Evolutionary conservation across 1,139 yeast genomes (phyloP).

Genomic region (Pichia sp.): DNA sequence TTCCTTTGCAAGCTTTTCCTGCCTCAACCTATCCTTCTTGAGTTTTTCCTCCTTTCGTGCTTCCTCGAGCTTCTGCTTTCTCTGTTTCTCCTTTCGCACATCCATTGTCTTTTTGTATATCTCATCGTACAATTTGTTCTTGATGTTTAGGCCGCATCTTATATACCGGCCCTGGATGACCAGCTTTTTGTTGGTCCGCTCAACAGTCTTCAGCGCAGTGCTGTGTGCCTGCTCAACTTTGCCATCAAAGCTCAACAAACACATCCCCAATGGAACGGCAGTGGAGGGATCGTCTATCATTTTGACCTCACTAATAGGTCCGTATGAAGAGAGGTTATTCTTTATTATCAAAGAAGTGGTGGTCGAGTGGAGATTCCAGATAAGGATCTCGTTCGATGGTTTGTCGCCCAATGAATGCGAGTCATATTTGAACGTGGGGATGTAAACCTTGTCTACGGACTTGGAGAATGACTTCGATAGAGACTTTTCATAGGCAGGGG

Average conservation of each 20-base stretch:
- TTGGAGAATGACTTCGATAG: constrained; percentile 23
- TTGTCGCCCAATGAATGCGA: constrained; percentile 71
- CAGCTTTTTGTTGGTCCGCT: constrained; percentile 28
- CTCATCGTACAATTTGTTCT: constrained; percentile 24
- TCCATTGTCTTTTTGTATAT: constrained; percentile 25
- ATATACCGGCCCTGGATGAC: constrained; percentile 26
- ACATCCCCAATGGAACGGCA: constrained; percentile 78
- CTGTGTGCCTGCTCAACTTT: constrained; percentile 50
- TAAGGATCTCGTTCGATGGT: constrained; percentile 66
- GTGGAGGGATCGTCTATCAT: constrained; percentile 67
- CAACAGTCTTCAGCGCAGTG: constrained; percentile 42
- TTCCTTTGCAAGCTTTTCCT: constrained; percentile 8
- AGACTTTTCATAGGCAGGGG: constrained; percentile 16
- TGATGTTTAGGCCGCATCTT: constrained; percentile 28
- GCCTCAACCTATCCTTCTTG: constrained; percentile 11
- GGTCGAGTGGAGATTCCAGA: constrained; percentile 58
- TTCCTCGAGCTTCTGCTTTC: constrained; percentile 20
- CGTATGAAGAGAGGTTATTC: constrained; percentile 58
- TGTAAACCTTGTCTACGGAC: constrained; percentile 38
- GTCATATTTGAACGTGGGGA: constrained; percentile 58
- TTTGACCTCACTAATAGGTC: constrained; percentile 54
- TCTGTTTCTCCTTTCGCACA: constrained; percentile 19
- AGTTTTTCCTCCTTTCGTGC: constrained; percentile 17
- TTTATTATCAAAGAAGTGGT: constrained; percentile 45
- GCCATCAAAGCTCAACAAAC: constrained; percentile 62